These are phyloP conservation scores for Neoboletus brunneissimus DNA, from an alignment of 768 basidiomycete species.

Conservation along the genomic window DNA sequence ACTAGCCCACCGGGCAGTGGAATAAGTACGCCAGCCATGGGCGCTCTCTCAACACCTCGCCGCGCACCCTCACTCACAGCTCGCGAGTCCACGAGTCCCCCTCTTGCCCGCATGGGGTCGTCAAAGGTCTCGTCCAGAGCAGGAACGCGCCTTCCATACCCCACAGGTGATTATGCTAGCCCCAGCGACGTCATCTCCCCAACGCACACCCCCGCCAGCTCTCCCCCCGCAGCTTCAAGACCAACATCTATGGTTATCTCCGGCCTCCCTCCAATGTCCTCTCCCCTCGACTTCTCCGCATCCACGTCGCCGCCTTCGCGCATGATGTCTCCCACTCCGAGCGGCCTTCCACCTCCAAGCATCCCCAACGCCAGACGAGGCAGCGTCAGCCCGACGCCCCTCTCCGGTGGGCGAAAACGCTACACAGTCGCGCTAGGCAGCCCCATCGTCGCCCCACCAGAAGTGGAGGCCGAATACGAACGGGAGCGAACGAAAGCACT, in stretches of 20 bases:
- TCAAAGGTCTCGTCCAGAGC: conserved; percentile 28
- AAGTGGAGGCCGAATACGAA: conserved; percentile 28
- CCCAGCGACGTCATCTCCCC: conserved; percentile 47
- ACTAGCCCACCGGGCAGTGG: conserved; percentile 14
- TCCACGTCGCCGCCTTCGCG: conserved; percentile 25
- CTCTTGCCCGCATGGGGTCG: conserved; percentile 48
- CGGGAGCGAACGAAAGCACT: conserved; percentile 25
- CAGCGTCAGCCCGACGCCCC: conserved; percentile 68
- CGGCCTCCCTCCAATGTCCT: conserved; percentile 38
- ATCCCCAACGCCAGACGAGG: conserved; percentile 40
- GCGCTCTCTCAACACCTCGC: conserved; percentile 28
- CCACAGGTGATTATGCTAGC: conserved; percentile 78
- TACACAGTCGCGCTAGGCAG: conserved; percentile 85
- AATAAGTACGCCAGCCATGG: conserved; percentile 14
- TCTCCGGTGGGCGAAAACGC: conserved; percentile 55
- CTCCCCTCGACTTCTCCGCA: conserved; percentile 21
- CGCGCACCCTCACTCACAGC: conserved; percentile 41
- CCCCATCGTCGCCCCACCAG: conserved; percentile 50
- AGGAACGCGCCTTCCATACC: conserved; percentile 66
- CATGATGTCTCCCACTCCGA: conserved; percentile 23
- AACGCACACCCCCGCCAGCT: conserved; percentile 41
- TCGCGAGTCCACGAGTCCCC: conserved; percentile 63
- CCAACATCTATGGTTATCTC: conserved; percentile 45
- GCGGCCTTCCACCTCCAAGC: conserved; percentile 44
- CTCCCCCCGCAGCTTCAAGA: conserved; percentile 41